These are phyloP conservation scores for Entomortierella parvispora DNA, from an alignment of 192 early-diverging fungal species.

Conservation along the genomic window DNA sequence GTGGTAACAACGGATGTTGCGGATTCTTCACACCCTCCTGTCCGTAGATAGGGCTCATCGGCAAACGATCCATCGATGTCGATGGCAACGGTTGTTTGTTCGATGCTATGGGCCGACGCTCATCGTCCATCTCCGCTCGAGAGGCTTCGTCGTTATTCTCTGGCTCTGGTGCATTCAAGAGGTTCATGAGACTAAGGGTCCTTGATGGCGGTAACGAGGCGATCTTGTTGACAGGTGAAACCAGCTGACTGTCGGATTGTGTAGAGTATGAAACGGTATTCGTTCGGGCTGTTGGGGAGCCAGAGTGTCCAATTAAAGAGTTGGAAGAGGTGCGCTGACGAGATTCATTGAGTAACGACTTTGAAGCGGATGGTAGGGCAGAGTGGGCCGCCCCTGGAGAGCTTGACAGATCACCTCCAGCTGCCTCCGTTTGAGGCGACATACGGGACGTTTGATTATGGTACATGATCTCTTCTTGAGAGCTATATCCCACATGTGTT, in stretches of 20 bases:
- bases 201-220: constrained; percentile 15
- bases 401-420: background rate
- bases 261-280: background rate
- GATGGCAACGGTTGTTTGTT: background rate
- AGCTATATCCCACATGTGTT: no score
- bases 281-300: background rate
- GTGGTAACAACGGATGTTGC: no score
- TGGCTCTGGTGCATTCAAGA: constrained; percentile 28
- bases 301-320: background rate
- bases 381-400: background rate
- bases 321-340: background rate
- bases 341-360: background rate
- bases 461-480: background rate
- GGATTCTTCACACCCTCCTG: no score
- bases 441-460: background rate
- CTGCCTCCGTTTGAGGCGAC: background rate
- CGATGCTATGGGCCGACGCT: background rate
- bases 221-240: background rate
- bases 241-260: background rate
- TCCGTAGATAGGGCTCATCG: no score
- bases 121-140: constrained; percentile 5
- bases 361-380: background rate
- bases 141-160: constrained; percentile 3
- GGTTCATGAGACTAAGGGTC: constrained; percentile 37
- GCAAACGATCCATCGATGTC: no score